These are phyloP conservation scores for Alternaria incomplexa DNA, from an alignment of 2,329 filamentous ascomycete species.

Conservation along the genomic window DNA sequence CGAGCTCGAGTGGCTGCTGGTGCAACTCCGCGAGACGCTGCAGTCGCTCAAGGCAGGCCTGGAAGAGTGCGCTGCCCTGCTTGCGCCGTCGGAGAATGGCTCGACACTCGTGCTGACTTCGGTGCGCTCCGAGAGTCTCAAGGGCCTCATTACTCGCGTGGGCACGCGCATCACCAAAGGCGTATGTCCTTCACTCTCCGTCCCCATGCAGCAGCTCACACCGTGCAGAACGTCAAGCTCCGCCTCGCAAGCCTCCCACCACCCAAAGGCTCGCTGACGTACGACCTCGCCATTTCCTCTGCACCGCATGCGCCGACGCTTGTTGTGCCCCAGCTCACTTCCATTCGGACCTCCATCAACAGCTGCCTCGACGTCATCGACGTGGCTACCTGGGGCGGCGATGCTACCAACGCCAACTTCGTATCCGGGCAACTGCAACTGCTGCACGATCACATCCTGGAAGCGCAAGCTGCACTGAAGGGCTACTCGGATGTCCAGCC, in stretches of 20 bases:
- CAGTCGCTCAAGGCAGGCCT: conserved; percentile 71
- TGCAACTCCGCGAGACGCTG: conserved; percentile 66
- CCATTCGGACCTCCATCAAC: conserved; percentile 78
- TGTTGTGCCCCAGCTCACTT: conserved; percentile 71
- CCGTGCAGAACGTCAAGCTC: conserved; percentile 71
- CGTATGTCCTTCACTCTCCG: conserved; percentile 57
- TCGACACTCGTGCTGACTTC: conserved; percentile 91
- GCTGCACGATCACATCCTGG: conserved; percentile 65
- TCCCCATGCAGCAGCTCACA: neutral
- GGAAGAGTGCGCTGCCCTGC: conserved; percentile 85
- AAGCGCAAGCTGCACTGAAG: conserved; percentile 65
- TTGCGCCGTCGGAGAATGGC: conserved; percentile 83
- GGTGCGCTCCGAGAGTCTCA: conserved; percentile 84
- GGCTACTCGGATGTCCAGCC: conserved; percentile 59
- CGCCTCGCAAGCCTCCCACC: conserved; percentile 72
- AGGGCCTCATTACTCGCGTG: conserved; percentile 88
- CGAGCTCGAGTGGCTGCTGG: conserved; percentile 70
- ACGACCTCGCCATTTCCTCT: conserved; percentile 60
- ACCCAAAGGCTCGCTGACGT: conserved; percentile 58
- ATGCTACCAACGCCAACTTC: conserved; percentile 64
- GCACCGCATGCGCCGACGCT: conserved; percentile 63
- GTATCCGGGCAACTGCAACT: conserved; percentile 65
- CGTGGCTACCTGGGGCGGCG: conserved; percentile 75
- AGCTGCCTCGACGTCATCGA: conserved; percentile 83
- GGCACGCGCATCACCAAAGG: conserved; percentile 92